These are phyloP conservation scores for Ganoderma lucidum DNA, from an alignment of 1,284 basidiomycete genomes.

Conservation along the genomic window DNA sequence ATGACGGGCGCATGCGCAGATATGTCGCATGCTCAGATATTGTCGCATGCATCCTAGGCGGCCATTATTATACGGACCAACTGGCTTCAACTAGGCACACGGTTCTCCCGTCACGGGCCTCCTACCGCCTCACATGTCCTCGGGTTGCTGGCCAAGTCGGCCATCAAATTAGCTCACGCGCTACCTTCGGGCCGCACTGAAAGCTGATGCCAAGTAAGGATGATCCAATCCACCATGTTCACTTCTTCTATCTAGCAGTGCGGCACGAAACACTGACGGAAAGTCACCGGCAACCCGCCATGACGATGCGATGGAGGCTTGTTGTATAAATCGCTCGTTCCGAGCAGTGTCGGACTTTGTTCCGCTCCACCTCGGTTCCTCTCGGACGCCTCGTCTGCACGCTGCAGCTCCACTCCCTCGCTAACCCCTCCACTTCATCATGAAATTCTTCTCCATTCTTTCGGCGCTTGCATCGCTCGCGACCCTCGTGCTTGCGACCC, in stretches of 20 bases:
- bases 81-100: not conserved
- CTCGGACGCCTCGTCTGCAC: not conserved
- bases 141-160: not conserved
- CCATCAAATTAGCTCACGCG: not conserved
- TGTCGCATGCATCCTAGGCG: not conserved
- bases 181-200: not conserved
- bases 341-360: not conserved
- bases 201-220: not conserved
- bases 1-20: not conserved
- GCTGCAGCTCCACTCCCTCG: not conserved
- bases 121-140: not conserved
- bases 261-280: not conserved
- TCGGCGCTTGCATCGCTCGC: not conserved
- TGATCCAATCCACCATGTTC: not conserved
- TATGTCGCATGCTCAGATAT: too few species aligned
- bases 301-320: not conserved
- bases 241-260: not conserved
- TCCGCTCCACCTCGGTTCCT: not conserved
- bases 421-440: not conserved
- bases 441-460: not conserved
- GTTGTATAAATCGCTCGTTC: not conserved
- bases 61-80: not conserved
- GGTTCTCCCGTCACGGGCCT: not conserved
- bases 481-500: not conserved
- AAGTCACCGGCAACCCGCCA: not conserved